Conservation (phyloP, 345 rosid species). For the Fremontodendron californicum region DNA sequence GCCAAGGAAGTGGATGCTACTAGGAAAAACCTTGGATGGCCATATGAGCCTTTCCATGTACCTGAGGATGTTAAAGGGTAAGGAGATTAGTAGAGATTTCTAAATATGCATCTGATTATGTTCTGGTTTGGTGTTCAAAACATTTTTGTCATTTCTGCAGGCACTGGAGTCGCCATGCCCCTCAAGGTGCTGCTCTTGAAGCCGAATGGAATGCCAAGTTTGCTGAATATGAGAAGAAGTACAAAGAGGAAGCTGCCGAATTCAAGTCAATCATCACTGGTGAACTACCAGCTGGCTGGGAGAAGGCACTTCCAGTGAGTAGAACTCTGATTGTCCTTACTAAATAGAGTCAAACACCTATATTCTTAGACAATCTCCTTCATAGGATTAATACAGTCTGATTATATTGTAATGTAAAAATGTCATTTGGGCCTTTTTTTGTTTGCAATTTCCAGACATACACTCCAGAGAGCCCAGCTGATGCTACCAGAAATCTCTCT, state of each 20-base stretch:
- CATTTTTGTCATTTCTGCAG: constrained; percentile 31
- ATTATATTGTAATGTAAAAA: background rate
- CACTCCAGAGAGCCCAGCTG: constrained; percentile 84
- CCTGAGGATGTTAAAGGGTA: constrained; percentile 92
- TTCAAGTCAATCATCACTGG: constrained; percentile 71
- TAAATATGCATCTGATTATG: background rate
- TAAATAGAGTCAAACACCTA: background rate
- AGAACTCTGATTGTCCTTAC: constrained; percentile 6
- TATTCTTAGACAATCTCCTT: background rate
- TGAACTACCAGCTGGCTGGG: constrained; percentile 82
- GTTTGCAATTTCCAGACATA: constrained; percentile 52
- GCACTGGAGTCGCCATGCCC: constrained; percentile 91
- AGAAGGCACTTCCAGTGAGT: constrained; percentile 80
- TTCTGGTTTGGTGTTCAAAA: background rate
- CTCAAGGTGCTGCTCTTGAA: constrained; percentile 60
- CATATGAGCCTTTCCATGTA: constrained; percentile 83
- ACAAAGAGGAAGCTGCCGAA: constrained; percentile 87
- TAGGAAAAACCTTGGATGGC: constrained; percentile 95
- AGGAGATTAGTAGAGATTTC: constrained; percentile 4
- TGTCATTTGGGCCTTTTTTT: constrained; percentile 8
- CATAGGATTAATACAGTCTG: background rate
- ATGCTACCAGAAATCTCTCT: constrained; percentile 92
- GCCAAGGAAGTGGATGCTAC: constrained; percentile 99
- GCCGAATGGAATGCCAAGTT: constrained; percentile 88
- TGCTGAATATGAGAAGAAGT: constrained; percentile 84